Conservation (phyloP, 495 filamentous ascomycete genomes). For the Aspergillus ostianus region DNA sequence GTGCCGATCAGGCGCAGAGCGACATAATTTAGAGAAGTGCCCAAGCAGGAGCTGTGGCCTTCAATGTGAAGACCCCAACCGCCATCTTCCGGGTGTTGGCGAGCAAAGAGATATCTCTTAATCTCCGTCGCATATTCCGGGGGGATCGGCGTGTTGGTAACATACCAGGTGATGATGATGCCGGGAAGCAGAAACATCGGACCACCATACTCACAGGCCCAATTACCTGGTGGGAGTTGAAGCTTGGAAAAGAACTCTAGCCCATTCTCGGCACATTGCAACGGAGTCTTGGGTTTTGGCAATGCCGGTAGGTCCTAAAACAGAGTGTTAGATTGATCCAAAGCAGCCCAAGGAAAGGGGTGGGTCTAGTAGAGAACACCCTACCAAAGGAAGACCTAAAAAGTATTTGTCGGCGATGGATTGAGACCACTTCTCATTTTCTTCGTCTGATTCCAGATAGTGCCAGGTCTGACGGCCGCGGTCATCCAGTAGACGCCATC, state of each 20-base stretch:
- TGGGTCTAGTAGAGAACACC: not conserved
- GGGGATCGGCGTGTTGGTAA: conserved; percentile 85
- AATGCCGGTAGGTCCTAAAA: conserved; percentile 69
- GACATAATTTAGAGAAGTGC: conserved; percentile 89
- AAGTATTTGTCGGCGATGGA: conserved; percentile 79
- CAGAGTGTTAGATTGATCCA: conserved; percentile 9
- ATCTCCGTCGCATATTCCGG: conserved; percentile 82
- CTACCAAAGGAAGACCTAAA: conserved; percentile 68
- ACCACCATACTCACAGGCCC: conserved; percentile 96
- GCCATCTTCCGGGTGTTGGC: conserved; percentile 83
- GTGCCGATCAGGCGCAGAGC: conserved; percentile 84
- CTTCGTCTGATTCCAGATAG: conserved; percentile 79
- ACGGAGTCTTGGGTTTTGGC: conserved; percentile 65
- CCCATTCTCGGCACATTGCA: conserved; percentile 77
- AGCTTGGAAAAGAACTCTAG: conserved; percentile 87
- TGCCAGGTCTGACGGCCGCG: conserved; percentile 88
- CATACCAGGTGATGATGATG: conserved; percentile 82
- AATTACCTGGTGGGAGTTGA: conserved; percentile 85
- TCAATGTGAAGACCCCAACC: conserved; percentile 98
- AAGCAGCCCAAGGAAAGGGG: not conserved
- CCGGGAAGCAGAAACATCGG: conserved; percentile 85
- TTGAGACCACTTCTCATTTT: conserved; percentile 78
- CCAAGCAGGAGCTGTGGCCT: conserved; percentile 88
- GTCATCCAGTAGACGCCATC: conserved; percentile 85
- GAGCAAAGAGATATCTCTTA: conserved; percentile 86